Percentiles rank a stretch among this genome's conserved stretches.
Evolutionary conservation across 2,329 filamentous ascomycete species (phyloP).

Genomic region (Grosmannia huntii): DNA sequence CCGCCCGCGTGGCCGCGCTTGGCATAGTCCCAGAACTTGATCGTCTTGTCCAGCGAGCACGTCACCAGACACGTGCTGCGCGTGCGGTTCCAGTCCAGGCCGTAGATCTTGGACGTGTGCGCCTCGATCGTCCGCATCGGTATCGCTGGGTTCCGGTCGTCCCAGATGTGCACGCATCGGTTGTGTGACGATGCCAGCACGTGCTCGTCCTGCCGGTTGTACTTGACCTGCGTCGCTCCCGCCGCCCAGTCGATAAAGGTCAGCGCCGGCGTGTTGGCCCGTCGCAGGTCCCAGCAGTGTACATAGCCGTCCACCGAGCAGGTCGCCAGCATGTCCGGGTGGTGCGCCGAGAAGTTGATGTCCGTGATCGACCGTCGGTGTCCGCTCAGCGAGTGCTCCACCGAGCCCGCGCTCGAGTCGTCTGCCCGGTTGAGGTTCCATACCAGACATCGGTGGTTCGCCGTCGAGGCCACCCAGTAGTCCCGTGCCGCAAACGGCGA

Average conservation of each 20-base stretch:
- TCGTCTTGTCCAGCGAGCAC: slow-evolving; percentile 81
- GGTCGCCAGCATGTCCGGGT: slow-evolving; percentile 78
- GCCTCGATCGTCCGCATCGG: slow-evolving; percentile 77
- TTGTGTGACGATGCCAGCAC: slow-evolving; percentile 87
- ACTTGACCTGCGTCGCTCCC: slow-evolving; percentile 90
- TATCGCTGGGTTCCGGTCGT: slow-evolving; percentile 64
- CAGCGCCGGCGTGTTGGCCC: slow-evolving; percentile 57
- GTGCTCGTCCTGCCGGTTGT: slow-evolving; percentile 76
- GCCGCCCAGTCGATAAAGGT: slow-evolving; percentile 90
- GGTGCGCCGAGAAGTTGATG: slow-evolving; percentile 89
- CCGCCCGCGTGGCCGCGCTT: neutral
- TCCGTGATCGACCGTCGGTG: slow-evolving; percentile 82
- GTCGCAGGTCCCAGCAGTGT: slow-evolving; percentile 80
- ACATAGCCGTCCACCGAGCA: slow-evolving; percentile 90
- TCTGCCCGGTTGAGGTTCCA: slow-evolving; percentile 80
- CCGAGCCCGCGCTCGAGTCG: slow-evolving; percentile 55
- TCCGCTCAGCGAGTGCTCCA: slow-evolving; percentile 78
- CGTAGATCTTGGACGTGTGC: slow-evolving; percentile 88
- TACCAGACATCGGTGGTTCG: slow-evolving; percentile 85
- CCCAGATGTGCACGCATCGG: slow-evolving; percentile 79
- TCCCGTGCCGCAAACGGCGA: slow-evolving; percentile 81
- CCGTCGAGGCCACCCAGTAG: slow-evolving; percentile 89
- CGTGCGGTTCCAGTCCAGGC: slow-evolving; percentile 84
- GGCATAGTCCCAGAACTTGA: slow-evolving; percentile 81
- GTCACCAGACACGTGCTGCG: slow-evolving; percentile 62